Evolutionary conservation across 768 basidiomycete species (phyloP).

Genomic region (Pleurotus platypus): DNA sequence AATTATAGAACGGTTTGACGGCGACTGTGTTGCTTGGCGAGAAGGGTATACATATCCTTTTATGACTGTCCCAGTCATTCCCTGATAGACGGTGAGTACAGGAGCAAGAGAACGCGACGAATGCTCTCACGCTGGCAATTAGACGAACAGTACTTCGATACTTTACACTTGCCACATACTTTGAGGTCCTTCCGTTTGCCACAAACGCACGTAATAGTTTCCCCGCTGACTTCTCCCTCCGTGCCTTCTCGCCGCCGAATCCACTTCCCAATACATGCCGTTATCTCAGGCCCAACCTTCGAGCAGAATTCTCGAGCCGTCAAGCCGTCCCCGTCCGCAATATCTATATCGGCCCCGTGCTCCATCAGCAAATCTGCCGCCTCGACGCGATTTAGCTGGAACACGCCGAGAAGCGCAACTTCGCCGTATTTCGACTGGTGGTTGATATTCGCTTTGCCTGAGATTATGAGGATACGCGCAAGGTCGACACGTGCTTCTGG

Average conservation of each 20-base stretch:
- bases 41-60: conserved; percentile 44
- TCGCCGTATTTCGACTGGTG: conserved; percentile 46
- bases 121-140: conserved; percentile 48
- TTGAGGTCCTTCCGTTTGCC: conserved; percentile 32
- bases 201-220: conserved; percentile 29
- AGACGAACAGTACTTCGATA: conserved; percentile 48
- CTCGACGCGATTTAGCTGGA: conserved; percentile 24
- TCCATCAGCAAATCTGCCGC: conserved; percentile 45
- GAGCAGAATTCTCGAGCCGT: conserved; percentile 24
- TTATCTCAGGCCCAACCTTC: conserved; percentile 36
- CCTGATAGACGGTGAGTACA: too few species aligned
- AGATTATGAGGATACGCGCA: conserved; percentile 25
- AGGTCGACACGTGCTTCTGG: conserved; percentile 9
- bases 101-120: too few species aligned
- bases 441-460: conserved; percentile 43
- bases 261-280: conserved; percentile 42
- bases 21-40: conserved; percentile 37
- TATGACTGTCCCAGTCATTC: conserved; percentile 41
- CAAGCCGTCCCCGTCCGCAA: conserved; percentile 33
- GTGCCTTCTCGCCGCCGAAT: conserved; percentile 42
- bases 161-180: conserved; percentile 40
- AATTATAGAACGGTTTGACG: conserved; percentile 39
- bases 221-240: conserved; percentile 36
- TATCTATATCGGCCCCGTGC: conserved; percentile 41
- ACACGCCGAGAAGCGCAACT: conserved; percentile 32